These are phyloP conservation scores for Daldinia grandis DNA, from an alignment of 495 filamentous ascomycete genomes.

Conservation along the genomic window DNA sequence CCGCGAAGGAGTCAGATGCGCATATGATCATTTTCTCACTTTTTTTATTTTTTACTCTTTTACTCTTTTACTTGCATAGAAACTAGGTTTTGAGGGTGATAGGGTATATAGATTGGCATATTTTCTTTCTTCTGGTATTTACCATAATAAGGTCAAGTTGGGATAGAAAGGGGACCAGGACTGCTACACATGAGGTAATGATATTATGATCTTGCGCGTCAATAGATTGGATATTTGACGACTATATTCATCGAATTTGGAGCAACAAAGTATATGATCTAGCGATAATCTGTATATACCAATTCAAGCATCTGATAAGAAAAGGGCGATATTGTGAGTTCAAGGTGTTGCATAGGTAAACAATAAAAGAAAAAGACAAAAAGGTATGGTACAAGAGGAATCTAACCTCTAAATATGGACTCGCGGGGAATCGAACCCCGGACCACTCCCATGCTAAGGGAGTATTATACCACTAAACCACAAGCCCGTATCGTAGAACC, in stretches of 20 bases:
- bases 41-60: no score
- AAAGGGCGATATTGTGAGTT: no score
- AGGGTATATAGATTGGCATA: neutral
- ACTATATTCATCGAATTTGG: neutral
- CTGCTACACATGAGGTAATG: slow-evolving; percentile 7
- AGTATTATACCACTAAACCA: slow-evolving; percentile 41
- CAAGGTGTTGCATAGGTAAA: neutral
- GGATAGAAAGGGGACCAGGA: slow-evolving; percentile 4
- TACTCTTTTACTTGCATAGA: neutral
- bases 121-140: neutral
- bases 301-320: neutral
- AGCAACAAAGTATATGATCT: neutral
- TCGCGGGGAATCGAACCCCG: slow-evolving; percentile 64
- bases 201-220: slow-evolving; percentile 10
- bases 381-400: slow-evolving; percentile 23
- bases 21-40: neutral
- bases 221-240: slow-evolving; percentile 3
- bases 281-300: neutral
- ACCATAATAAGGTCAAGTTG: neutral
- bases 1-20: neutral
- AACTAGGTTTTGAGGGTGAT: neutral
- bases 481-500: slow-evolving; percentile 16
- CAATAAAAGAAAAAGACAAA: slow-evolving; percentile 1
- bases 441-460: slow-evolving; percentile 56
- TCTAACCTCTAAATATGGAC: slow-evolving; percentile 35